Conservation (phyloP, 805 yeast genomes). For the Ogataea henricii region DNA sequence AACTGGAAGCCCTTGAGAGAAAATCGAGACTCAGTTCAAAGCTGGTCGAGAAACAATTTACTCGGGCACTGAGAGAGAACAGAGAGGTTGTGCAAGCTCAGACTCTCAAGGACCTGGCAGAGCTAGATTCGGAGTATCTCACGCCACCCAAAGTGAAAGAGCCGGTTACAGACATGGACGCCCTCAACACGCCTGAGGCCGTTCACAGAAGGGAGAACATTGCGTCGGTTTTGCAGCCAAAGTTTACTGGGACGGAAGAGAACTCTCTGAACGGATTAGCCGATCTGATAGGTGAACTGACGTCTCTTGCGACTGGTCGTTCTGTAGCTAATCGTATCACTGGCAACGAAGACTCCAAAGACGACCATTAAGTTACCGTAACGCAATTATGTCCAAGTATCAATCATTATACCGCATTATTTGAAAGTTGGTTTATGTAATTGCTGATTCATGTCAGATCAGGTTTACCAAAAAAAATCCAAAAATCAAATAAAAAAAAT, state of each 20-base stretch:
- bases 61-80: constrained; percentile 21
- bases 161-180: neutral
- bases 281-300: constrained; percentile 14
- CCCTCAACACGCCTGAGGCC: constrained; percentile 4
- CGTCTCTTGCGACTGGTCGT: neutral
- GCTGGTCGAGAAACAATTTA: constrained; percentile 16
- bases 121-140: constrained; percentile 20
- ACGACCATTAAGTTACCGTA: neutral
- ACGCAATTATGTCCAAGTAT: neutral
- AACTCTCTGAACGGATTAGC: constrained; percentile 19
- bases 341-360: neutral
- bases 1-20: constrained; percentile 20
- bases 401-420: neutral
- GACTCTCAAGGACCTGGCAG: constrained; percentile 16
- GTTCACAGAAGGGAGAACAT: constrained; percentile 6
- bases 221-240: constrained; percentile 6
- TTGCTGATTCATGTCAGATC: neutral
- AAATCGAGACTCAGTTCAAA: constrained; percentile 7
- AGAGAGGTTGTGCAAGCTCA: constrained; percentile 22
- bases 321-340: neutral
- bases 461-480: neutral
- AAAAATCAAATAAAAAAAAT: too few species aligned
- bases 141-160: neutral
- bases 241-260: constrained; percentile 9
- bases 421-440: neutral